Evolutionary conservation across 2,329 filamentous ascomycete genomes (phyloP), one percentile per base, ranked within the genome.

Genomic region (Arachnopeziza araneosa): DNA sequence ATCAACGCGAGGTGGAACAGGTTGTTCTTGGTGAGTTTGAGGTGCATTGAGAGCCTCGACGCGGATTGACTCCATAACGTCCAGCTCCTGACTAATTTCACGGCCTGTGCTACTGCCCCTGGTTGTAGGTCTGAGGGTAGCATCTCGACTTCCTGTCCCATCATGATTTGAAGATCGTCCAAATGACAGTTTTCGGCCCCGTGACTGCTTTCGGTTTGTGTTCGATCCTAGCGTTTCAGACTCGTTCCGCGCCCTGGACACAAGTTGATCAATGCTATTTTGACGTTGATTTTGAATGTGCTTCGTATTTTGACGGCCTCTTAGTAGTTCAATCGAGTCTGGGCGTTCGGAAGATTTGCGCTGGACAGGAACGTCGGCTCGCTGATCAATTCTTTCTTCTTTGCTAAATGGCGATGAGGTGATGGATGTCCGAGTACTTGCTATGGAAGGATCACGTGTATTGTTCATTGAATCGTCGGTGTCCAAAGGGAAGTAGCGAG

Each of bases 401-500:
- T 21, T 50, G n/a, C 22, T 50, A 3, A 14, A 52, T 21, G 55
- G 26, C 1, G 50, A 48, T 32, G 58, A 59, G 4, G 21, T 32
- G 8, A 44, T 57, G 14, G 60, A 50, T 17, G 36, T 44, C 24
- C 52, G 52, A 44, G 24, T 50, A 21, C 54, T 49, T 30, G 57
- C 59, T 24, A 44, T 59, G 60, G 9, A 57, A 50, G 36, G 5
- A 19, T 44, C 36, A 4, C 36, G 36, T 14, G 36, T 44, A 44
- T 5, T 44, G 36, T 44, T 44, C 36, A 44, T 44, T 19, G 36
- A 60, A 44, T 60, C 61, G 23, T 61, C 56, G 19, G 49, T 53
- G 14, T 61, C 56, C 14, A 56, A 24, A 12, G 57, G 60, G 36
- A 62, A 59, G 49, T 58, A 60, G 50, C 60, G 60, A 30, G 51